Evolutionary conservation across 306 rosid genomes (phyloP).

Genomic region (Castanea sativa): DNA sequence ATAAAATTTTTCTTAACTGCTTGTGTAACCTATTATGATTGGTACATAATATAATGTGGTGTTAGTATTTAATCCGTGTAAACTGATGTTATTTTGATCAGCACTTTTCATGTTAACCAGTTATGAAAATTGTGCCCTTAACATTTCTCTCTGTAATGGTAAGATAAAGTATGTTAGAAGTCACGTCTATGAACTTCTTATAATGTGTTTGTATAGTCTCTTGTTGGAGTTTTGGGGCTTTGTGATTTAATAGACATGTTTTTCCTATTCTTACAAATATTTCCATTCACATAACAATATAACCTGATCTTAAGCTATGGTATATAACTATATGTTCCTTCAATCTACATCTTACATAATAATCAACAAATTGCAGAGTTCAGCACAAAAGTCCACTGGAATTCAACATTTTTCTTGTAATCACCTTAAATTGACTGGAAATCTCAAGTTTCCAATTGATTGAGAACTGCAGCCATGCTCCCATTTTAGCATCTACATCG

Average conservation of each 20-base stretch:
- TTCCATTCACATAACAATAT: not conserved
- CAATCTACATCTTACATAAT: slow-evolving; percentile 3
- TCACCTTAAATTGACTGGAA: not conserved
- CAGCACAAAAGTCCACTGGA: not conserved
- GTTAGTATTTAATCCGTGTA: too few species aligned
- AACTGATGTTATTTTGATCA: too few species aligned
- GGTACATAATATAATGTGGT: too few species aligned
- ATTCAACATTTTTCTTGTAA: not conserved
- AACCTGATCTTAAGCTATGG: not conserved
- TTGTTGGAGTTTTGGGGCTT: slow-evolving; percentile 3
- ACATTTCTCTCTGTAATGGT: too few species aligned
- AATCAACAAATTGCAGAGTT: not conserved
- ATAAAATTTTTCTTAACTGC: too few species aligned
- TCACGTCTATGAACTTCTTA: not conserved
- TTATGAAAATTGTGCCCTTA: not conserved
- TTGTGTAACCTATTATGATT: too few species aligned
- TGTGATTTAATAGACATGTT: not conserved
- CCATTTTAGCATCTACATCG: not conserved
- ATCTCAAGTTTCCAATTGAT: not conserved
- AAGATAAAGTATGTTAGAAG: not conserved
- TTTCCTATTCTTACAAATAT: not conserved
- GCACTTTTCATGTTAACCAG: not conserved
- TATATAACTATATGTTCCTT: not conserved
- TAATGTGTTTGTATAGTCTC: slow-evolving; percentile 11
- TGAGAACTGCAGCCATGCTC: not conserved